Evolutionary conservation across 1,139 yeast species (phyloP), one percentile per base, ranked within the genome.

Genomic region (Scheffersomyces lignicola): DNA sequence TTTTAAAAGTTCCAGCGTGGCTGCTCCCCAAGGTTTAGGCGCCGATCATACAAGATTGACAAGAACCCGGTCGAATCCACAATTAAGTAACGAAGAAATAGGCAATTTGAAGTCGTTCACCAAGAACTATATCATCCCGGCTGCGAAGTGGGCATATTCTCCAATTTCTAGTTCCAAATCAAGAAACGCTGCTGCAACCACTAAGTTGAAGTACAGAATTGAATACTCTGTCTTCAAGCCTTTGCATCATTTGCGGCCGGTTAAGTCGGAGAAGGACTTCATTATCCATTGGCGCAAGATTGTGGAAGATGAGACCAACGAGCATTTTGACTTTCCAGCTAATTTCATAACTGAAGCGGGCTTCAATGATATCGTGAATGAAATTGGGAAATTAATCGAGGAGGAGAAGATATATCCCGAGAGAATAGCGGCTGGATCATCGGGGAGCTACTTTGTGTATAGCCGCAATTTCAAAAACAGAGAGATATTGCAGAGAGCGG

Each of bases 361-460:
- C 9, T 64, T 64, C 37, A 43, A 49, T 10, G 34, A 23, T 3
- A 36, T 62, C 29, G 41, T 62, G 7, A 38, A 42, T 15, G 24
- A 41, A 5, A 48, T 65, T 0, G 48, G 48, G 3, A 43, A 48
- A n/a, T 44, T 49, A 20, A 60, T 65, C 23, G 66, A 62, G 33
- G 18, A 38, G 4, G 49, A 44, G 9, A 31, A 38, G 13, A 34
- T 38, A 5, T 58, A 58, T 15, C 87, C 90, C 0, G 53, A 60
- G 33, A 58, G 85, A 38, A 82, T 82, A 5, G 52, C 78, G 7
- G 72, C 77, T 16, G 92, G 92, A 0, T 79, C 87, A 3, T 79
- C 87, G 1, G 90, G 92, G 1, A 78, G 85, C 37, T 83, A 83
- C 49, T 83, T 83, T 51, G 64, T 82, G 3, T 68, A 64, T 2